Evolutionary conservation across 2,329 filamentous ascomycete genomes (phyloP), one percentile per base, ranked within the genome.

Genomic region (Neofusicoccum sp.): DNA sequence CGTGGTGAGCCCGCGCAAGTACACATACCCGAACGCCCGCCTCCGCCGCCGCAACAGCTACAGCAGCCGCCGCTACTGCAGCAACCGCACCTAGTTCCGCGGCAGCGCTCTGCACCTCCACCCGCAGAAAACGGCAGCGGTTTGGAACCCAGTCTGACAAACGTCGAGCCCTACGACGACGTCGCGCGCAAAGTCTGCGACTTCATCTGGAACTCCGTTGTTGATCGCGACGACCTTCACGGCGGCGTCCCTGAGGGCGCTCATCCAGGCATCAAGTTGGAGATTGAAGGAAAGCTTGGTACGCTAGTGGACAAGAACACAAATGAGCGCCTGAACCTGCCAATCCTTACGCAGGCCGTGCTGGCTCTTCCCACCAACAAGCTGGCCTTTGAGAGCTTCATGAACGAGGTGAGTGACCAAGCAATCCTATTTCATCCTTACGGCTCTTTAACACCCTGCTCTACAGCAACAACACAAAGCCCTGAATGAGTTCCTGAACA

Each of bases 281-380:
- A 99, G 77, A 91, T 99, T 61, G 95, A 99, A 78, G 95, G 93
- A 8, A 98, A 98, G 76, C 82, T 98, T 52, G 95, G 95, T 16
- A 89, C 87, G 31, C 83, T 98, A 12, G 85, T 94, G 63, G 88
- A 92, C 74, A 87, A 87, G 71, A 85, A 89, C 65, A 90, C 87
- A 6, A 86, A 89, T 63, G 82, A 88, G 50, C 85, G 92, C n/a
- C 79, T 93, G 31, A 79, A 84, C 8, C 77, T 93, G 8, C 86
- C 87, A 5, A 83, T 95, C 4, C 76, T 83, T 28, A 89, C 91
- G 0, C 90, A 95, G 73, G 89, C 86, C 52, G 80, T 49, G 16
- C 33, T 50, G 14, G 14, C 52, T 33, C 36, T 74, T 76, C 22
- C 75, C 73, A 37, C 71, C 78, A 49, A 83, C 85, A 48, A 82